Conservation (phyloP, 2,329 filamentous ascomycete species). For the Dryadomyces quercivorus region DNA sequence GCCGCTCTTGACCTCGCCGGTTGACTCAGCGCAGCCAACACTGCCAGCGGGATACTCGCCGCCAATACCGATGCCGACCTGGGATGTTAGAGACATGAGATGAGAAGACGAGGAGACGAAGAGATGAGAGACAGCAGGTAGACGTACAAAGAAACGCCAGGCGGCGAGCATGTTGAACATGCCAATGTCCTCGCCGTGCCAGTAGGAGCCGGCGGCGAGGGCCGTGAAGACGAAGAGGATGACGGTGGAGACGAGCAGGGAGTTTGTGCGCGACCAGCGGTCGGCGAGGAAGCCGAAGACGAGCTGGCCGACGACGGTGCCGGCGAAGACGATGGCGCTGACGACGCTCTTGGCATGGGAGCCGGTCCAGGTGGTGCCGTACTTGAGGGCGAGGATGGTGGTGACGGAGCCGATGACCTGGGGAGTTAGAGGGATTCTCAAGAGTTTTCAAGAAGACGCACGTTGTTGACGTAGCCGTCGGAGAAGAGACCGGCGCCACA, state of each 20-base stretch:
- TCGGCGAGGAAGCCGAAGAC: conserved; percentile 73
- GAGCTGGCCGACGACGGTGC: conserved; percentile 69
- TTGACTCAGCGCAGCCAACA: conserved; percentile 74
- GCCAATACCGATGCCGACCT: conserved; percentile 64
- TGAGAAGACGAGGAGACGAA: neutral
- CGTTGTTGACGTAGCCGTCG: conserved; percentile 85
- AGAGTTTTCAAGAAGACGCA: conserved; percentile 19
- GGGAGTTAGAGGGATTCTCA: neutral
- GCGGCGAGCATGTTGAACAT: conserved; percentile 67
- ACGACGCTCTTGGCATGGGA: conserved; percentile 65
- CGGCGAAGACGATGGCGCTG: conserved; percentile 71
- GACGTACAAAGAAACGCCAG: conserved; percentile 69
- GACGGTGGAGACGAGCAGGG: conserved; percentile 66
- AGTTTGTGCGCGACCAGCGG: conserved; percentile 73
- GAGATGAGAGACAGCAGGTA: too few relatives aligned
- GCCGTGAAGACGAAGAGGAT: conserved; percentile 80
- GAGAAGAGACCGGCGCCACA: conserved; percentile 85
- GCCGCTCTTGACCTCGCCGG: conserved; percentile 67
- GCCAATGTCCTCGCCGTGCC: conserved; percentile 52
- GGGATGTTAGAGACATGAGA: neutral
- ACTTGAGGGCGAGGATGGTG: conserved; percentile 59
- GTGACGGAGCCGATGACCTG: conserved; percentile 81
- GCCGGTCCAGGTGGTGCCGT: conserved; percentile 53
- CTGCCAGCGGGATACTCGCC: conserved; percentile 72
- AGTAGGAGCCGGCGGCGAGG: conserved; percentile 66